Conservation (phyloP, 2,329 filamentous ascomycete genomes). For the Fonsecaea pugnacius region DNA sequence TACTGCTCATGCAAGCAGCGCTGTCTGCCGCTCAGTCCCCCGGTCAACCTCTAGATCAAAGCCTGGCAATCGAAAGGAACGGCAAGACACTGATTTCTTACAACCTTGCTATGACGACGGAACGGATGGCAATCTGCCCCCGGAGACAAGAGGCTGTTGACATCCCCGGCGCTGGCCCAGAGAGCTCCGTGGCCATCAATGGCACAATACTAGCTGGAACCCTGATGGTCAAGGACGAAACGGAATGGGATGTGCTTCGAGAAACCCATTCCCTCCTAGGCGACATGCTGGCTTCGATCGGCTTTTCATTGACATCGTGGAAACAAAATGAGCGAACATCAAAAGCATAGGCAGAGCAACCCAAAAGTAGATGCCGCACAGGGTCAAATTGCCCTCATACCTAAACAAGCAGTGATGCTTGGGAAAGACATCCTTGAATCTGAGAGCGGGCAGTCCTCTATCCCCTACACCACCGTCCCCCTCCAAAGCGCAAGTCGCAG, state of each 20-base stretch:
- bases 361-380: not conserved
- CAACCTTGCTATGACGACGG: conserved; percentile 61
- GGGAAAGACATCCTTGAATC: not conserved
- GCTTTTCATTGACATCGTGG: conserved; percentile 41
- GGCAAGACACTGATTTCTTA: conserved; percentile 55
- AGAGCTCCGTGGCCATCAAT: conserved; percentile 57
- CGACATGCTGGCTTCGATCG: conserved; percentile 49
- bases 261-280: conserved; percentile 49
- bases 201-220: conserved; percentile 63
- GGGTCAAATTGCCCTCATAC: not conserved
- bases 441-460: not conserved
- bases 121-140: conserved; percentile 59
- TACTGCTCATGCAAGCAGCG: conserved; percentile 49
- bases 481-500: too few species aligned
- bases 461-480: not conserved
- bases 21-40: conserved; percentile 34
- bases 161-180: conserved; percentile 46
- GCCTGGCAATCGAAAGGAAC: conserved; percentile 26
- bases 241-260: conserved; percentile 58
- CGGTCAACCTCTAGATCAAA: conserved; percentile 17
- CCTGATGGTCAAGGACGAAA: conserved; percentile 62
- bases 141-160: conserved; percentile 52
- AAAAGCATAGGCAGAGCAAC: not conserved
- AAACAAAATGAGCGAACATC: not conserved
- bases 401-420: not conserved